Evolutionary conservation across 2,329 filamentous ascomycete genomes (phyloP).

Genomic region (Fusarium solani-melongenae): DNA sequence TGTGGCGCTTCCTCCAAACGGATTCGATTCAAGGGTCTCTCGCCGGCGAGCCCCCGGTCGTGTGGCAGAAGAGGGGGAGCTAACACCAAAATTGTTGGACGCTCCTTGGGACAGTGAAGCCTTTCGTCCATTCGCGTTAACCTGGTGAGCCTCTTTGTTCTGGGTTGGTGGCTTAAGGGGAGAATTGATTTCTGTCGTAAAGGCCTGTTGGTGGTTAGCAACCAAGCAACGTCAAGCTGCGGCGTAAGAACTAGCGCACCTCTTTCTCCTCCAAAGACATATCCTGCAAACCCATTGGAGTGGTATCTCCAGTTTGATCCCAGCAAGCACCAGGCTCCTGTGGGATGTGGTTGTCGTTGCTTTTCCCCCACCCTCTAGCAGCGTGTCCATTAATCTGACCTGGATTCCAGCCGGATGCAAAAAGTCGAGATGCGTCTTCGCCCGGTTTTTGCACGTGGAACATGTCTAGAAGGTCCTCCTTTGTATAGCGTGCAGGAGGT

Average conservation of each 20-base stretch:
- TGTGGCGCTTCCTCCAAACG: conserved; percentile 61
- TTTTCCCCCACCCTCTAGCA: conserved; percentile 80
- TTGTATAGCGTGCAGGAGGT: conserved; percentile 74
- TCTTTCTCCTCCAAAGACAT: conserved; percentile 73
- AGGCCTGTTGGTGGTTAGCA: conserved; percentile 67
- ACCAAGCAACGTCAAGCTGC: neutral
- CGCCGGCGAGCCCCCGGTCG: conserved; percentile 83
- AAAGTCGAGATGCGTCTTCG: conserved; percentile 72
- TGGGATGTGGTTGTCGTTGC: conserved; percentile 76
- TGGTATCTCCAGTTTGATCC: conserved; percentile 77
- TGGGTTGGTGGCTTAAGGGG: conserved; percentile 87
- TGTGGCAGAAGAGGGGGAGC: conserved; percentile 76
- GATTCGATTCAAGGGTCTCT: conserved; percentile 81
- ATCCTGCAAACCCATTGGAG: conserved; percentile 78
- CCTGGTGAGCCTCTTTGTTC: conserved; percentile 72
- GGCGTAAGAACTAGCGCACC: conserved; percentile 53
- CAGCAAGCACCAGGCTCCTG: conserved; percentile 93
- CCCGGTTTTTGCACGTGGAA: conserved; percentile 66
- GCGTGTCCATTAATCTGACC: conserved; percentile 73
- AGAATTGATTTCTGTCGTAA: conserved; percentile 90
- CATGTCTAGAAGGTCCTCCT: conserved; percentile 81
- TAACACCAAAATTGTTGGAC: conserved; percentile 72
- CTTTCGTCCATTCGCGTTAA: conserved; percentile 78
- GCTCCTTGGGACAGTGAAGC: conserved; percentile 81
- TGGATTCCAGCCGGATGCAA: conserved; percentile 83